Evolutionary conservation across 108 stramenopile genomes (phyloP), one percentile per base, ranked within the genome.

Genomic region (Heterococcus sp.): DNA sequence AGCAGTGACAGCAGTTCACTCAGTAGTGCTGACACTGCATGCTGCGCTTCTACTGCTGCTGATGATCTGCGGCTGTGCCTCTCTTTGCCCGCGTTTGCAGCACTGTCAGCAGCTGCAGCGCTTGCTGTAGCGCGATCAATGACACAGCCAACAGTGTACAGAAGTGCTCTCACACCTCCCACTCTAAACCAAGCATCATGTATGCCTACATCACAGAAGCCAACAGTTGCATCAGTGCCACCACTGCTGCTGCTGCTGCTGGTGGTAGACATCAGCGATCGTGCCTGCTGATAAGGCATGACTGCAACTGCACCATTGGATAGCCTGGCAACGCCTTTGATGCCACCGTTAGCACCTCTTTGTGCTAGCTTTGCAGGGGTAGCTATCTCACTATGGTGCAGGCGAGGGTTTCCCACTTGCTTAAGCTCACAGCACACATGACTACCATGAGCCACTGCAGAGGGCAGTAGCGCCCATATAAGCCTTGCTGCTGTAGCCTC

Each of bases 131-230:
- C 46, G 46, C 46, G 21, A 21, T 58, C 46, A 21, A 58, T 58
- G 46, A 58, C 46, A 21, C 46, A 8, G 46, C 46, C 76, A 28
- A 64, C 69, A 46, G 76, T 46, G 69, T 78, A 78, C 21, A 78
- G 69, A 29, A 78, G 69, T 26, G 69, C 76, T 28, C 76, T 40
- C 63, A 66, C 66, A 36, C 76, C 76, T n/a, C 76, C 76, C 1
- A 70, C 76, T 28, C 76, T 69, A 29, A 78, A 67, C 76, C 76
- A 78, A 1, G 66, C 76, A 29, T 78, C 76, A 64, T 71, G 66
- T 30, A 78, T 66, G 69, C 76, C 69, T 70, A 78, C 76, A 76
- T 76, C 37, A 39, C 68, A 26, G 75, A 69, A 38, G 69, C 39
- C 39, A 68, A 76, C 0, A 69, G 68, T 28, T 39, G 39, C 36